Evolutionary conservation across 371 early-diverging fungal species (phyloP), one percentile per base, ranked within the genome.

Genomic region (Rhizopus microsporus): DNA sequence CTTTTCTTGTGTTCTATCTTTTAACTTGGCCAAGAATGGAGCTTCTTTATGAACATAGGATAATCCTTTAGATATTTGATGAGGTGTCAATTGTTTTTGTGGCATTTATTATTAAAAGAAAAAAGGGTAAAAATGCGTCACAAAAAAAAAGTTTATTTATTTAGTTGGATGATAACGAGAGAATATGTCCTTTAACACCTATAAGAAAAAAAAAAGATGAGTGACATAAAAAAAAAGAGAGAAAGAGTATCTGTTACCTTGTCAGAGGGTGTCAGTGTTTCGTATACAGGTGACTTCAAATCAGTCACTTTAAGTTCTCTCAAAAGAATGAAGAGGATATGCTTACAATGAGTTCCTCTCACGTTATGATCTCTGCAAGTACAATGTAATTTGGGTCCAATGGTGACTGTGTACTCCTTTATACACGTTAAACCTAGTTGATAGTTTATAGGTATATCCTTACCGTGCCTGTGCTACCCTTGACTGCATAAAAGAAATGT

Each of bases 1-100:
- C 31, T 59, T 45, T 51, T 62, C 73, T 38, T 62, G 43, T 0
- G 55, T 54, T 29, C 64, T 61, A 8, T 49, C 62, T 51, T 69
- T 79, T 17, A 79, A 17, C 48, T 62, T 69, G 5, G 76, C 63
- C 31, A 79, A 47, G 54, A 79, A 79, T 1, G 80, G 73, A 5
- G 80, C 65, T 54, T 76, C 76, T 51, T 79, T 74, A 32, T 76
- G 76, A 3, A 79, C 76, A 67, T 79, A 79, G 3, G 69, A 57
- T 30, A 79, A 38, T 7, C 74, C 74, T 30, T 67, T 65, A 1
- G 76, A 76, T 3, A 76, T 42, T 53, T 79, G 80, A 52, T 79
- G 68, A 3, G 80, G 80, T 35, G 80, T 79, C 8, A 67, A 49
- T 37, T 72, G 59, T 56, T 76, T 75, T 38, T 63, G 70, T 33